Evolutionary conservation across 768 basidiomycete genomes (phyloP), one percentile per base, ranked within the genome.

Genomic region (Serendipita sp.): DNA sequence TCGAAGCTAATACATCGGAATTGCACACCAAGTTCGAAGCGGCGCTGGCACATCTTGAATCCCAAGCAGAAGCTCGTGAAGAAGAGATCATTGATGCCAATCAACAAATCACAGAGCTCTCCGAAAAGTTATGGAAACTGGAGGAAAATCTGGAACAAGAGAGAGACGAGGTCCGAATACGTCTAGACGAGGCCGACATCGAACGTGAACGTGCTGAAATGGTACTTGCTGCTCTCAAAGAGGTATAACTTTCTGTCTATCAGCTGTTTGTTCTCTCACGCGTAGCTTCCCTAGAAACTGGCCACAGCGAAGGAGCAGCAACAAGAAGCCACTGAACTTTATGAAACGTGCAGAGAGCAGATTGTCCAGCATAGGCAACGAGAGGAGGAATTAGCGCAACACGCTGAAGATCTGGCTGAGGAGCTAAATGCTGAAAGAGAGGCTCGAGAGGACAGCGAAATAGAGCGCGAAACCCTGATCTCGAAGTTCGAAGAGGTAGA

Each of bases 11-110:
- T 66, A 83, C 82, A 13, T 78, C 83, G 64, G 86, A 88, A 36
- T 74, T 89, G 13, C 86, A 86, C 65, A 72, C 76, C 67, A 88
- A 89, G 72, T 88, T 88, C 68, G 87, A 90, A 71, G 79, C 81
- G 3, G 84, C 85, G 2, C 76, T 91, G 0, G 82, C 81, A 11
- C 85, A 91, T 70, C 78, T 93, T 48, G 89, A 92, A 70, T 78
- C 79, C 15, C 89, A 94, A 65, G 79, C 85, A 1, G 86, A 85
- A 7, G 83, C 85, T 69, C 90, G 89, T 74, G 91, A 93, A 60
- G 81, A 76, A 1, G 88, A 93, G 73, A 80, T 92, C 45, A 80
- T 85, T 62, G 77, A 78, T 16, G 78, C 89, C 46, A 89, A 88
- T 68, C 76, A 81, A 47, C 87, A 93, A 47, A 84, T 95, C 28